Evolutionary conservation across 2,329 filamentous ascomycete species (phyloP), one percentile per base, ranked within the genome.

Genomic region (Emmonsiellopsis sp.): DNA sequence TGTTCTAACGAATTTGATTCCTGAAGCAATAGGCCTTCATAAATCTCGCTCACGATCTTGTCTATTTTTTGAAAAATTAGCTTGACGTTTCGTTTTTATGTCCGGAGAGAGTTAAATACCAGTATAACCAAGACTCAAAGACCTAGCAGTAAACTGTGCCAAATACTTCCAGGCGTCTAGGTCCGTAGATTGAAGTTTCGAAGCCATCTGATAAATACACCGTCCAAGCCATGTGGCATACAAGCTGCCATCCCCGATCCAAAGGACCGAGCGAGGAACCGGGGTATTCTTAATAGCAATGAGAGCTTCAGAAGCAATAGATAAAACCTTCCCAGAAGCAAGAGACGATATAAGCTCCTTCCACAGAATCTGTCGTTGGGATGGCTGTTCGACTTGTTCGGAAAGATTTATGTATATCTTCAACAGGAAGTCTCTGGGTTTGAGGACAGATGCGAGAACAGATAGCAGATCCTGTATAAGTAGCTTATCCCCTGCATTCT

Each of bases 141-240:
- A 76, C 57, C 85, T 84, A 3, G 80, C 74, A 16, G 74, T 69
- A 6, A 84, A 60, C 45, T 76, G 73, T 41, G 72, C 68, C 31
- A 71, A 56, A 44, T 65, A 67, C 49, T 69, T 59, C 66, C 68
- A 60, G 53, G 58, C 34, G 57, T 67, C 53, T 53, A 59, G 45
- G 58, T 69, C 59, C 10, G 61, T 54, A 5, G 66, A 43, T 63
- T 69, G 73, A 69, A 84, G 30, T 59, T 64, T 32, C 65, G 64
- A 65, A 35, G 64, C 66, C 61, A 78, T 67, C 15, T 64, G 56
- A 35, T 68, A 73, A 49, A 93, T 74, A 63, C 84, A 87, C 11
- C 68, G 70, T 2, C 83, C 86, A 40, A 95, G 68, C 90, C 90
- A 95, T 32, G 70, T 70, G 10, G 81, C 79, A 70, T 87, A 95